Base-by-base conservation (phyloP, 108 stramenopile genomes). In the Nannochloropsis salina region DNA sequence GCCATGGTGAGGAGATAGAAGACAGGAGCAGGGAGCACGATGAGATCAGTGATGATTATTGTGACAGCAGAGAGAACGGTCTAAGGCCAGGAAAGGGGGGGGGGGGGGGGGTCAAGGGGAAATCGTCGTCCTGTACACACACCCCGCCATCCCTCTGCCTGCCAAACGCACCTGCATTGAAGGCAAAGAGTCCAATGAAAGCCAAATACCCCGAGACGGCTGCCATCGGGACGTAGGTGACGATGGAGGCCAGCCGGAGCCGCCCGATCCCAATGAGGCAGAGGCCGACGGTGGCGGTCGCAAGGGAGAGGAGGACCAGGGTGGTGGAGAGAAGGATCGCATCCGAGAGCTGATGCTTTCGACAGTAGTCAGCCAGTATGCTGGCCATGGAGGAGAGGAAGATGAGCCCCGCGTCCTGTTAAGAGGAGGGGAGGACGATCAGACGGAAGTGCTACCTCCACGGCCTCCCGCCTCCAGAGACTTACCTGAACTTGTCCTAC, bases 131-230 rank as follows among this genome's bases (percentile, higher is more conserved):
- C 31, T 31, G 31, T n/a, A 74, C 8, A 4, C 2, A 74, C 61
- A 74, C 8, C 61, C 6, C n/a, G 15, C 15, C 61, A 74, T 6
- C 4, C 61, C 61, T 4, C 8, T n/a, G n/a, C 61, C 61, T 2
- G 31, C 8, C 20, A n/a, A 74, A 74, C 61, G 61, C n/a, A 74
- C 61, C 61, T 74, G 61, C 61, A 74, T 74, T 74, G n/a, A 74
- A 74, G 4, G 61, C 97, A 84, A 99, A 99, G 83, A 93, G 96
- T 1, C 98, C 98, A 92, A 99, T 99, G 87, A 91, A 99, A 11
- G 97, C 98, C 84, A 99, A 87, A 91, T 99, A 99, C 41, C 98
- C 98, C 9, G 97, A 97, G 20, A 99, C 92, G 15, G 98, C 98
- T 44, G 94, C 94, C 45, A 95, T 94, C 1, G 98, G 98, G 20